Conservation (phyloP, 495 filamentous ascomycete genomes). For the Cryomyces minteri region DNA sequence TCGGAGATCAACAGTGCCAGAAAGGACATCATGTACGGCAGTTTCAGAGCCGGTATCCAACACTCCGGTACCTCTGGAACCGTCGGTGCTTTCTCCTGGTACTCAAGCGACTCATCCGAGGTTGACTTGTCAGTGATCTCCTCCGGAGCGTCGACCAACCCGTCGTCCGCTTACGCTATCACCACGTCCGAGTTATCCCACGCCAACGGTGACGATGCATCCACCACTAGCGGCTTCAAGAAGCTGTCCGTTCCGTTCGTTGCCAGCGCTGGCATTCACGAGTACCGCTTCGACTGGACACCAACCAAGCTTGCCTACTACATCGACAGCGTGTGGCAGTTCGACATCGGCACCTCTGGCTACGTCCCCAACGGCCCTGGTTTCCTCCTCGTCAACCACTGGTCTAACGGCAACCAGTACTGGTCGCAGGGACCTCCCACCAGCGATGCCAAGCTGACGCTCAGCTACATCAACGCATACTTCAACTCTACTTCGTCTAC, state of each 20-base stretch:
- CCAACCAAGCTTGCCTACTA: conserved; percentile 41
- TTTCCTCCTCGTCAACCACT: conserved; percentile 50
- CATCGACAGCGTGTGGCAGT: conserved; percentile 35
- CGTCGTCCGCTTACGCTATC: conserved; percentile 40
- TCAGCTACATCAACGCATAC: conserved; percentile 57
- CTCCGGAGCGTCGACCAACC: conserved; percentile 24
- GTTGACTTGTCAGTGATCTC: conserved; percentile 68
- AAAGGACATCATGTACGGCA: conserved; percentile 43
- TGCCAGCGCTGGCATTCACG: conserved; percentile 41
- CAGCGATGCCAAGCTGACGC: conserved; percentile 35
- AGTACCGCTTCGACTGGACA: conserved; percentile 62
- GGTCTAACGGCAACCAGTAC: conserved; percentile 51
- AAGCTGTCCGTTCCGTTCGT: conserved; percentile 39
- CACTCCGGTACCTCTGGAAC: conserved; percentile 38
- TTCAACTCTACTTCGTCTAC: conserved; percentile 31
- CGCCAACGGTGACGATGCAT: conserved; percentile 35
- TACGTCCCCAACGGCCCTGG: conserved; percentile 38
- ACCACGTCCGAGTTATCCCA: conserved; percentile 39
- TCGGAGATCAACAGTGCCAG: conserved; percentile 40
- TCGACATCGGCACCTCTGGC: conserved; percentile 25
- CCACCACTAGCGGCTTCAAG: conserved; percentile 32
- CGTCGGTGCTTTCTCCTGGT: conserved; percentile 71
- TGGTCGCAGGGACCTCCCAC: conserved; percentile 54
- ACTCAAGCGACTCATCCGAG: conserved; percentile 58
- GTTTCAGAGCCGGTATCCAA: conserved; percentile 47